Conservation (phyloP, 2,329 filamentous ascomycete species). For the Neonectria magnoliae region DNA sequence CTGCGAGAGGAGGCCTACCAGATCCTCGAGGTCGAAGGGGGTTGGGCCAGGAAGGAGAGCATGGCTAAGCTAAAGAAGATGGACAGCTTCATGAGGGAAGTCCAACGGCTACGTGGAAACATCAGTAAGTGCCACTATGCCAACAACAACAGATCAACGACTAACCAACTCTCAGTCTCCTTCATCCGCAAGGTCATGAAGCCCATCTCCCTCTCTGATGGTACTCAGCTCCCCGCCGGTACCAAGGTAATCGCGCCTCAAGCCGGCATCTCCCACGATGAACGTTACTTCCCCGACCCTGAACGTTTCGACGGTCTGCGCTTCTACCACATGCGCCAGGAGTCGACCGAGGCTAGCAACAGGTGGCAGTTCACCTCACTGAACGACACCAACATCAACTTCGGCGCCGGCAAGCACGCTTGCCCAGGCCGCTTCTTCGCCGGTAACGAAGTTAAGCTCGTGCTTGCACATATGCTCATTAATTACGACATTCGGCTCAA, state of each 20-base stretch:
- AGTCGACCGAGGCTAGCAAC: slow-evolving; percentile 50
- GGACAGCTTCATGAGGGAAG: slow-evolving; percentile 61
- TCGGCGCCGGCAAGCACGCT: slow-evolving; percentile 59
- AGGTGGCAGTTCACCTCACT: slow-evolving; percentile 57
- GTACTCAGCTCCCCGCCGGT: slow-evolving; percentile 54
- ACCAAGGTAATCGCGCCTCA: slow-evolving; percentile 55
- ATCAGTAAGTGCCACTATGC: slow-evolving; percentile 50
- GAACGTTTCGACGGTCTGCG: slow-evolving; percentile 60
- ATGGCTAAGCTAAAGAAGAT: slow-evolving; percentile 57
- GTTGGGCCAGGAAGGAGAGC: slow-evolving; percentile 55
- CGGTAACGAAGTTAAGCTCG: slow-evolving; percentile 57
- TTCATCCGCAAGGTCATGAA: slow-evolving; percentile 59
- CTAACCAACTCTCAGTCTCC: slow-evolving; percentile 47
- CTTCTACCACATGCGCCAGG: slow-evolving; percentile 57
- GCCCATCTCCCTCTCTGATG: slow-evolving; percentile 57
- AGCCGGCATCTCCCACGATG: slow-evolving; percentile 54
- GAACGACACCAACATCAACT: slow-evolving; percentile 55
- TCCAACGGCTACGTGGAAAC: slow-evolving; percentile 52
- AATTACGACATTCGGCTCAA: slow-evolving; percentile 55
- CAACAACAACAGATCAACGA: background rate
- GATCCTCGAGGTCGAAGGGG: slow-evolving; percentile 53
- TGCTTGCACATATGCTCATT: slow-evolving; percentile 54
- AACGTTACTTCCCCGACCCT: slow-evolving; percentile 52
- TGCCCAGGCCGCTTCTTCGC: slow-evolving; percentile 62
- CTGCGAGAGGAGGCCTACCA: slow-evolving; percentile 59